Percentiles rank a stretch among this genome's conserved stretches.
Evolutionary conservation across 179 eudicot species (phyloP).

Genomic region (Spinacia oleracea): DNA sequence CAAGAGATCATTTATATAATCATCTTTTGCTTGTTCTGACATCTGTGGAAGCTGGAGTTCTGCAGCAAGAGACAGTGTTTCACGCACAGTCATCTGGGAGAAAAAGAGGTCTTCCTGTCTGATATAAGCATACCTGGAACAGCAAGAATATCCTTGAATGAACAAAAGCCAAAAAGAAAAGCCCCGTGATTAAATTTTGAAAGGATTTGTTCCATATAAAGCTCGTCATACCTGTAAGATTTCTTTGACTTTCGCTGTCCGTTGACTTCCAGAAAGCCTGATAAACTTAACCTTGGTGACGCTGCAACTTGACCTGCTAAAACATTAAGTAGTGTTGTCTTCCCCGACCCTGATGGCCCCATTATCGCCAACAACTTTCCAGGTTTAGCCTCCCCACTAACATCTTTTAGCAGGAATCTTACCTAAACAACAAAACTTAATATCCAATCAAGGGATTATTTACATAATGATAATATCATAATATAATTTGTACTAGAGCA

Average conservation of each 20-base stretch:
- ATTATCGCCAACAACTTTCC: constrained; percentile 91
- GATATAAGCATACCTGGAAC: constrained; percentile 78
- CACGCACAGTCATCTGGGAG: constrained; percentile 97
- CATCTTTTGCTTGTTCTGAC: constrained; percentile 68
- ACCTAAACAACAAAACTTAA: constrained; percentile 30
- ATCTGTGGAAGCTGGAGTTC: constrained; percentile 88
- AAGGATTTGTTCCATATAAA: not conserved
- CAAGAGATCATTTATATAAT: constrained; percentile 76
- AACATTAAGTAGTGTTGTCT: constrained; percentile 92
- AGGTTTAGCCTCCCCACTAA: constrained; percentile 86
- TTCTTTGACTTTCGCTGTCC: constrained; percentile 58
- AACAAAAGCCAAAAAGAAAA: constrained; percentile 6
- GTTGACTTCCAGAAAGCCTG: constrained; percentile 91
- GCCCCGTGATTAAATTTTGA: not conserved
- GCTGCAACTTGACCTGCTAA: constrained; percentile 77
- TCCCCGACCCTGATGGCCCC: constrained; percentile 99
- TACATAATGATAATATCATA: too few relatives aligned
- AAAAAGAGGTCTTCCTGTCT: constrained; percentile 98
- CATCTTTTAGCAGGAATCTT: constrained; percentile 74
- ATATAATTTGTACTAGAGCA: too few relatives aligned
- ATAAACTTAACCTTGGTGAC: constrained; percentile 72
- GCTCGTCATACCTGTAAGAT: constrained; percentile 65
- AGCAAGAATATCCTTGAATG: constrained; percentile 10
- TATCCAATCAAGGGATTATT: too few relatives aligned
- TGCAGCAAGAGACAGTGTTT: constrained; percentile 90